These are phyloP conservation scores for Cutaneotrichosporon cutaneum DNA, from an alignment of 1,284 basidiomycete species.

Conservation along the genomic window DNA sequence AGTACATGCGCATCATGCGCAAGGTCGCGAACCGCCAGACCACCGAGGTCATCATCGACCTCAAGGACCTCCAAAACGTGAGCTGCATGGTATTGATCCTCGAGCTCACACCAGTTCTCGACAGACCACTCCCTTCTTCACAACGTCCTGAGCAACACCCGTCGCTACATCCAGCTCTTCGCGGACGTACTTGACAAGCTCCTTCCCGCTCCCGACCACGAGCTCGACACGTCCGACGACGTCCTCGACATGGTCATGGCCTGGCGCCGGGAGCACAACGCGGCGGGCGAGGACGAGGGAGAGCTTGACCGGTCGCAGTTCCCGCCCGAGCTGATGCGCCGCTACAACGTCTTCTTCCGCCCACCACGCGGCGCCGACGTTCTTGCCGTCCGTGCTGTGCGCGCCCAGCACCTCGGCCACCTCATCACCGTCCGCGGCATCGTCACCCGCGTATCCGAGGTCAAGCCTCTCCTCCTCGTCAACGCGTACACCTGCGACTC, in stretches of 20 bases:
- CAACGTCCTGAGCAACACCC: slow-evolving; percentile 78
- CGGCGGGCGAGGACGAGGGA: slow-evolving; percentile 38
- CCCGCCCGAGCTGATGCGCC: slow-evolving; percentile 82
- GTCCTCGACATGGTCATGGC: slow-evolving; percentile 93
- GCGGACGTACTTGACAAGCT: slow-evolving; percentile 85
- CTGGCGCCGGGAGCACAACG: slow-evolving; percentile 85
- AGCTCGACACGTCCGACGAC: slow-evolving; percentile 83
- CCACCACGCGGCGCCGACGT: slow-evolving; percentile 66
- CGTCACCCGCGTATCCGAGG: slow-evolving; percentile 96
- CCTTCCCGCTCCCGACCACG: slow-evolving; percentile 80
- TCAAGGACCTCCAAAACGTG: slow-evolving; percentile 51
- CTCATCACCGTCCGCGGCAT: slow-evolving; percentile 96
- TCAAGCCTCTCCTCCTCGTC: slow-evolving; percentile 94
- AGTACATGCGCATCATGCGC: slow-evolving; percentile 92
- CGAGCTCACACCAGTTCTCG: slow-evolving; percentile 29
- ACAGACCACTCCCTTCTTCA: slow-evolving; percentile 69
- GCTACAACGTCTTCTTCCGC: slow-evolving; percentile 94
- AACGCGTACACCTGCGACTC: slow-evolving; percentile 99
- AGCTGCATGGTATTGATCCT: slow-evolving; percentile 12
- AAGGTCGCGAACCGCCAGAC: slow-evolving; percentile 76
- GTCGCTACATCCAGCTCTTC: slow-evolving; percentile 88
- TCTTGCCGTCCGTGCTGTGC: slow-evolving; percentile 88
- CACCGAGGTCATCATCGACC: slow-evolving; percentile 50
- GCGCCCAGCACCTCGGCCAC: slow-evolving; percentile 79
- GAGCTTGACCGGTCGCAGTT: slow-evolving; percentile 59